These are phyloP conservation scores for Kodamaea sp. DNA, from an alignment of 1,139 yeast species.

Conservation along the genomic window DNA sequence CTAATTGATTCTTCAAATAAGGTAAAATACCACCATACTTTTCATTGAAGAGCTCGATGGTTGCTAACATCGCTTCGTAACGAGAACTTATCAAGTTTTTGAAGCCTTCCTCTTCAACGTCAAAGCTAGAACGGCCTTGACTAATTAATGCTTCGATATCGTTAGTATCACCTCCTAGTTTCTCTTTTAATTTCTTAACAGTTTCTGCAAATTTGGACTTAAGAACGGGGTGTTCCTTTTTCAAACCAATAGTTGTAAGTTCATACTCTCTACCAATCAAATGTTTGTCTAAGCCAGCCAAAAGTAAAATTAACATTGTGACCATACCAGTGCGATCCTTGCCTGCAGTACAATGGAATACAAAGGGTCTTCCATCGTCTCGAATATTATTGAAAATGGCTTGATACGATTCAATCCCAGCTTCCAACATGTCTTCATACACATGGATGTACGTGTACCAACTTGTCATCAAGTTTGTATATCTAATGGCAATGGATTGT, in stretches of 20 bases:
- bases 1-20: conserved; percentile 48
- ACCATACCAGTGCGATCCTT: conserved; percentile 82
- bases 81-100: conserved; percentile 59
- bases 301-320: conserved; percentile 60
- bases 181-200: conserved; percentile 27
- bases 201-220: conserved; percentile 30
- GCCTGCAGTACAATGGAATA: conserved; percentile 83
- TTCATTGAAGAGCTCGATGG: conserved; percentile 47
- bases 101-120: conserved; percentile 47
- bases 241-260: conserved; percentile 64
- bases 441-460: conserved; percentile 64
- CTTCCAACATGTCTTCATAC: conserved; percentile 54
- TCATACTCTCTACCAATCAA: conserved; percentile 72
- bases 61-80: conserved; percentile 69
- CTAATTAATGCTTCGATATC: conserved; percentile 29
- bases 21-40: conserved; percentile 55
- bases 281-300: conserved; percentile 63
- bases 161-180: conserved; percentile 21
- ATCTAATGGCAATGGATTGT: conserved; percentile 56
- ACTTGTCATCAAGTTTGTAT: conserved; percentile 53
- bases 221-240: conserved; percentile 44
- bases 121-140: conserved; percentile 39
- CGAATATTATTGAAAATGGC: conserved; percentile 51
- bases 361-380: conserved; percentile 50
- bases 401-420: conserved; percentile 46